A percentile compares a stretch with the other conserved stretches of the same genome.
phyloP scores from a whole-genome alignment of 2,329 filamentous ascomycete genomes.

The Alternaria novae-zelandiae region DNA sequence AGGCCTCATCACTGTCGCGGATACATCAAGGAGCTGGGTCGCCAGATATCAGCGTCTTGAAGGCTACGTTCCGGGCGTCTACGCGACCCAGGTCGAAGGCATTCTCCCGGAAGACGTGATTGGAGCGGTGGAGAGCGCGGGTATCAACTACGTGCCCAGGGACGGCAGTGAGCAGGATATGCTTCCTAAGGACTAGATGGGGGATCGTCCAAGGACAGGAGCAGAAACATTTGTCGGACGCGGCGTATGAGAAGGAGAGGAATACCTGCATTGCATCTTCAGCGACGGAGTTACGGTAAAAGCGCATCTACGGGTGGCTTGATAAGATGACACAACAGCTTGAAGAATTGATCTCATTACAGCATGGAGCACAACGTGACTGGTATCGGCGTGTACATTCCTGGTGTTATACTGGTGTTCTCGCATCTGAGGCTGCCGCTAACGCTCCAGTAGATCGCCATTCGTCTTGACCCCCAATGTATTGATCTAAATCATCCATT shows the following conservation, averaged over 20 bases:
- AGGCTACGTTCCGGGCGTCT: constrained; percentile 84
- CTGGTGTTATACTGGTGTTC: too few relatives aligned
- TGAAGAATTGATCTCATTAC: neutral
- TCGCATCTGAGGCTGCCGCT: too few relatives aligned
- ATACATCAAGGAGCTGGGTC: constrained; percentile 88
- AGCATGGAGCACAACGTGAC: neutral
- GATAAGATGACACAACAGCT: neutral
- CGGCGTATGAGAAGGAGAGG: neutral
- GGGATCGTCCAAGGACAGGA: neutral
- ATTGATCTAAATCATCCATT: too few relatives aligned
- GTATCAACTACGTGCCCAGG: constrained; percentile 65
- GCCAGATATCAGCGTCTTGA: constrained; percentile 96
- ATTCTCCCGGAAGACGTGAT: constrained; percentile 67
- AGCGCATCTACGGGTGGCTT: constrained; percentile 3
- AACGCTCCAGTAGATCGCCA: too few relatives aligned
- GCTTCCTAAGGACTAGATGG: constrained; percentile 36
- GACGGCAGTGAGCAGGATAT: constrained; percentile 48
- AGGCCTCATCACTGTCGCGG: constrained; percentile 82
- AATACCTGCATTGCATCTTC: constrained; percentile 22
- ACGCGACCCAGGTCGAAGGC: constrained; percentile 93
- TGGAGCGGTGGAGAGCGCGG: constrained; percentile 62
- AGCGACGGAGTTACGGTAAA: constrained; percentile 34
- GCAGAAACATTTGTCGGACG: neutral
- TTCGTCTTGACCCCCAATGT: too few relatives aligned
- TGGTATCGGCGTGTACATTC: too few relatives aligned